These are phyloP conservation scores for Pezicula radicicola DNA, from an alignment of 2,329 filamentous ascomycete genomes.

Conservation along the genomic window DNA sequence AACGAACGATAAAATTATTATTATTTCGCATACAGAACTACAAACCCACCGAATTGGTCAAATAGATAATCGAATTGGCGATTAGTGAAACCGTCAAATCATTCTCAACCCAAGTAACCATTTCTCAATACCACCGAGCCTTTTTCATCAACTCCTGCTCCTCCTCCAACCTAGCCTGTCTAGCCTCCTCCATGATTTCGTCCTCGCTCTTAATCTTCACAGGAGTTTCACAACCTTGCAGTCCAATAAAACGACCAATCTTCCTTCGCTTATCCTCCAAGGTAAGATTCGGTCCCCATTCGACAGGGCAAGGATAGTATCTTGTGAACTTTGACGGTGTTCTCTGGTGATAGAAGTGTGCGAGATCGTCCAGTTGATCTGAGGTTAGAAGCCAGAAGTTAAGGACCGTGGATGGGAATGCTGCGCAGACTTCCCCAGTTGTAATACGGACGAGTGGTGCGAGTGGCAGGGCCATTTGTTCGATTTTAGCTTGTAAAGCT, in stretches of 20 bases:
- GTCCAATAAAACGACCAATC: slow-evolving; percentile 71
- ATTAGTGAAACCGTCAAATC: too few species aligned
- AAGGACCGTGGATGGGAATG: slow-evolving; percentile 65
- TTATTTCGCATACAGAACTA: too few species aligned
- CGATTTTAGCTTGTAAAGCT: slow-evolving; percentile 57
- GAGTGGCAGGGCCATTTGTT: slow-evolving; percentile 63
- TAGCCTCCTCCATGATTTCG: slow-evolving; percentile 38
- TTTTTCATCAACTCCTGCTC: slow-evolving; percentile 19
- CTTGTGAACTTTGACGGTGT: slow-evolving; percentile 50
- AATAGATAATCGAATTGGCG: too few species aligned
- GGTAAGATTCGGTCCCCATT: slow-evolving; percentile 51
- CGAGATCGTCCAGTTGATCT: slow-evolving; percentile 65
- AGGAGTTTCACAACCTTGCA: slow-evolving; percentile 59
- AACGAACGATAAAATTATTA: too few species aligned
- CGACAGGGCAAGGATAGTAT: slow-evolving; percentile 67
- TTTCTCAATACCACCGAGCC: slow-evolving; percentile 18
- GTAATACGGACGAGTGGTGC: slow-evolving; percentile 63
- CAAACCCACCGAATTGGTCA: too few species aligned
- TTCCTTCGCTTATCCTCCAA: slow-evolving; percentile 65
- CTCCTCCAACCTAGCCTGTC: slow-evolving; percentile 31
- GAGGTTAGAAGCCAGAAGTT: slow-evolving; percentile 74
- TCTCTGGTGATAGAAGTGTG: slow-evolving; percentile 71
- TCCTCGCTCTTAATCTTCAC: slow-evolving; percentile 16
- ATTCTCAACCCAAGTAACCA: neutral
- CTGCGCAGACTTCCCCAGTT: slow-evolving; percentile 59